A percentile compares a stretch with the other conserved stretches of the same genome.
Conservation (phyloP, 2,329 filamentous ascomycete genomes). For the Ophiocordyceps polyrhachis-furcata region DNA sequence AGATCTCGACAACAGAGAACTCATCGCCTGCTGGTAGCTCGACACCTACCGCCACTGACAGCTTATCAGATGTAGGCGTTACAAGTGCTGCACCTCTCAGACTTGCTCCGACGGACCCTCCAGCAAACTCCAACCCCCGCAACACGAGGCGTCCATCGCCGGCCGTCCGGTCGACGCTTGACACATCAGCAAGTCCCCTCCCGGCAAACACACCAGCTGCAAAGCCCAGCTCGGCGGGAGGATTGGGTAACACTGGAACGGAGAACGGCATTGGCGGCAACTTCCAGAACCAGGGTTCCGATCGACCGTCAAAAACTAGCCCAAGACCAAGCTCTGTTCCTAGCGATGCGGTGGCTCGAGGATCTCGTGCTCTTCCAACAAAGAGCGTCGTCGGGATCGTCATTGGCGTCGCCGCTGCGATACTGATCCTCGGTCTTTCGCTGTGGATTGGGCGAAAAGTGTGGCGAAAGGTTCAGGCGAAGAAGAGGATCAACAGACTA, state of each 20-base stretch:
- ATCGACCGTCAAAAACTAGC: background rate
- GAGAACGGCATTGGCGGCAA: background rate
- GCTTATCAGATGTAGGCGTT: background rate
- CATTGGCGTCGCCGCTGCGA: conserved; percentile 25
- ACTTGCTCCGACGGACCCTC: background rate
- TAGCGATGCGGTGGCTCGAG: background rate
- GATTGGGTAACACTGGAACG: background rate
- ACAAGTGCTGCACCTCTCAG: background rate
- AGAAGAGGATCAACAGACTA: conserved; percentile 3
- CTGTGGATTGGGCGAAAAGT: conserved; percentile 21
- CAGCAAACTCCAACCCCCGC: background rate
- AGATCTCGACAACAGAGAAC: background rate
- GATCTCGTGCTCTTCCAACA: conserved; percentile 4
- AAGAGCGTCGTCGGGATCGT: conserved; percentile 25
- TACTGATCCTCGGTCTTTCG: conserved; percentile 25
- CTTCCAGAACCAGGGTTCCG: background rate
- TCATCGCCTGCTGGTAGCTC: background rate
- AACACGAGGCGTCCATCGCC: background rate
- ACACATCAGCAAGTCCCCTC: background rate
- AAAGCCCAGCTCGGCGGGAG: background rate
- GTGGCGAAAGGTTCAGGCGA: conserved; percentile 22
- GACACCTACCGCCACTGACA: background rate
- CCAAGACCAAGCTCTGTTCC: background rate
- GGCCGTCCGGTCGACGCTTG: background rate
- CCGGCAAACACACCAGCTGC: background rate